phyloP scores from a whole-genome alignment of 2,329 filamentous ascomycete genomes.

The Arthrobotrys conoides region DNA sequence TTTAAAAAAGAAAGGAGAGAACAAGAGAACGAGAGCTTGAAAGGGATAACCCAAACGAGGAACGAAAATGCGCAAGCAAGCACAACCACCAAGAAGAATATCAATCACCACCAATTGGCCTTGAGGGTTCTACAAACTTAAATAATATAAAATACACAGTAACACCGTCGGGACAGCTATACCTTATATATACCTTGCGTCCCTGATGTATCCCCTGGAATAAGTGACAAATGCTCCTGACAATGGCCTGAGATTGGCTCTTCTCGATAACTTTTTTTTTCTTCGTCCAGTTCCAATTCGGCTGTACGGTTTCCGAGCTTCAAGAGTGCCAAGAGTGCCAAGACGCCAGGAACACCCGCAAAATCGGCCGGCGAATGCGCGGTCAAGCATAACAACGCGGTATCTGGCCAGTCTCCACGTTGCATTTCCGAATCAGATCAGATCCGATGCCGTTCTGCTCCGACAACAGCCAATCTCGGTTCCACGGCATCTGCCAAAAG shows the following conservation, averaged over 20 bases:
- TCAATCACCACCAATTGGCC: neutral
- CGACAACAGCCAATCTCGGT: neutral
- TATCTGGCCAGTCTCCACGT: neutral
- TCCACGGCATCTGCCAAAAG: slow-evolving; percentile 6
- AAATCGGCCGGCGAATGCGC: slow-evolving; percentile 46
- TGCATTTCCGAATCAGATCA: neutral
- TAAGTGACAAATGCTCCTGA: slow-evolving; percentile 13
- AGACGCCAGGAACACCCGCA: slow-evolving; percentile 31
- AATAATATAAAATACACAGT: too few relatives aligned
- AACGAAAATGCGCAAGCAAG: neutral
- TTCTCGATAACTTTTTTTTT: neutral
- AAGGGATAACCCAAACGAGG: slow-evolving; percentile 38
- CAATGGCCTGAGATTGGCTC: slow-evolving; percentile 42
- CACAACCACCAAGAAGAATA: neutral
- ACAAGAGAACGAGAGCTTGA: slow-evolving; percentile 10
- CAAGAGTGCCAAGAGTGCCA: slow-evolving; percentile 21
- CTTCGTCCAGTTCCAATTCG: neutral
- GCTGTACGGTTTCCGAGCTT: slow-evolving; percentile 38
- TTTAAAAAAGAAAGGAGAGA: neutral
- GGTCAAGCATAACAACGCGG: neutral
- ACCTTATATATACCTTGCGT: neutral
- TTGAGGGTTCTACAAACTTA: neutral
- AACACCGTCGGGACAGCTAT: too few relatives aligned
- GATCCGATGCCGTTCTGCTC: neutral
- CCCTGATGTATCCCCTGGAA: neutral